Percentiles rank a stretch among this genome's conserved stretches.
phyloP scores from a whole-genome alignment of 2,329 filamentous ascomycete species.

The Fusarium chlamydosporum region DNA sequence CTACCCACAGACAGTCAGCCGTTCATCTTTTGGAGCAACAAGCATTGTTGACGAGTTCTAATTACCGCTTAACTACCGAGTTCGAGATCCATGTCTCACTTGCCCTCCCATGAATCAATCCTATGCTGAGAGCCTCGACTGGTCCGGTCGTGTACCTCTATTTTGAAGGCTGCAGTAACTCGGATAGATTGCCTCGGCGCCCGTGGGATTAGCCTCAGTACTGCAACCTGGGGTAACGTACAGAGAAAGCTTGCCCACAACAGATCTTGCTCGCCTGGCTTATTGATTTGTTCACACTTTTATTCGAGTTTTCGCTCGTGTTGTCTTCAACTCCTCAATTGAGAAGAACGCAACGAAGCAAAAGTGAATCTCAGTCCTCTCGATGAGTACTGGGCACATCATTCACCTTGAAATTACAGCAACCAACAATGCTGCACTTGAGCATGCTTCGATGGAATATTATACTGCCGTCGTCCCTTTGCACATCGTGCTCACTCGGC shows the following conservation, averaged over 20 bases:
- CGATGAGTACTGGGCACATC: not conserved
- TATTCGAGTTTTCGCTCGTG: not conserved
- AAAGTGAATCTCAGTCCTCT: not conserved
- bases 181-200: constrained; percentile 29
- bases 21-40: constrained; percentile 27
- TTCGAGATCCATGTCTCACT: constrained; percentile 34
- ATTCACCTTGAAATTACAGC: constrained; percentile 19
- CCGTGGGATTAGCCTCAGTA: constrained; percentile 24
- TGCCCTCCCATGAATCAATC: constrained; percentile 19
- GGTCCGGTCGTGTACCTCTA: constrained; percentile 1
- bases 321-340: no score
- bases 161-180: constrained; percentile 20
- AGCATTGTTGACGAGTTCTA: constrained; percentile 43
- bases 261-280: constrained; percentile 3
- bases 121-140: constrained; percentile 30
- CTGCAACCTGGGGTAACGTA: constrained; percentile 29
- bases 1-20: constrained; percentile 29
- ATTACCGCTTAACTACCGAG: constrained; percentile 41
- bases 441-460: constrained; percentile 16
- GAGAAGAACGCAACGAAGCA: not conserved
- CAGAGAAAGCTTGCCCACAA: constrained; percentile 29
- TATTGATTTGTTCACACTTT: not conserved
- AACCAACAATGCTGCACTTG: not conserved
- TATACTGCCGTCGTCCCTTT: constrained; percentile 7
- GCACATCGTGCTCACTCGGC: constrained; percentile 10